These are phyloP conservation scores for Phyllosticta citriasiana DNA, from an alignment of 2,329 filamentous ascomycete genomes.

Conservation along the genomic window DNA sequence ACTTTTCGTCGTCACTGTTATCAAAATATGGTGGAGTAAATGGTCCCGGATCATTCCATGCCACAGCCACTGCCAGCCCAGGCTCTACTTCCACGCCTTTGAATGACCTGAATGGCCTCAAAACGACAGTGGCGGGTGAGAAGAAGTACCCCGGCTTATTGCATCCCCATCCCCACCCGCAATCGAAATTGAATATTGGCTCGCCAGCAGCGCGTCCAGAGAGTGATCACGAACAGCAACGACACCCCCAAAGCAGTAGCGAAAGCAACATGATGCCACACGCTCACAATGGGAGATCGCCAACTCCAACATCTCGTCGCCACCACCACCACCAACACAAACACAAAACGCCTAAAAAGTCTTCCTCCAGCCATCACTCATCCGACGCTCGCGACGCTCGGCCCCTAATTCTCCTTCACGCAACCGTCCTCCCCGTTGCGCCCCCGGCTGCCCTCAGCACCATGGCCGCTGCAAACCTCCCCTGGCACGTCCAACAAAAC, in stretches of 20 bases:
- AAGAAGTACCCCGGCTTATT: neutral
- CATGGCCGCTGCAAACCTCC: conserved; percentile 40
- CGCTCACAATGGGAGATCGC: neutral
- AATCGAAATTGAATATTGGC: neutral
- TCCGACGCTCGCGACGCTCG: conserved; percentile 13
- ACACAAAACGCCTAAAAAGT: neutral
- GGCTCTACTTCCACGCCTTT: neutral
- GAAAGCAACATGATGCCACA: neutral
- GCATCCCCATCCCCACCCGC: neutral
- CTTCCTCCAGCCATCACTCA: neutral
- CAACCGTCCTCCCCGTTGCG: conserved; percentile 62
- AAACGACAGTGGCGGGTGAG: neutral
- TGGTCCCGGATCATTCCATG: neutral
- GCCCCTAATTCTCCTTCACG: conserved; percentile 67
- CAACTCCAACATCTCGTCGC: neutral
- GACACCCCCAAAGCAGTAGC: neutral
- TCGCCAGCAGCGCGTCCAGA: neutral
- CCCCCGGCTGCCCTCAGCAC: conserved; percentile 42
- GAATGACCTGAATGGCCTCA: too few species aligned
- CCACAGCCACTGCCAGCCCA: neutral
- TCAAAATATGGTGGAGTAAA: neutral
- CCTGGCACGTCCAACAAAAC: conserved; percentile 43
- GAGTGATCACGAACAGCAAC: neutral
- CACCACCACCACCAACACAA: neutral
- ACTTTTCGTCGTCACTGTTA: neutral